Evolutionary conservation across 495 filamentous ascomycete genomes (phyloP).

Genomic region (Daldinia decipiens): DNA sequence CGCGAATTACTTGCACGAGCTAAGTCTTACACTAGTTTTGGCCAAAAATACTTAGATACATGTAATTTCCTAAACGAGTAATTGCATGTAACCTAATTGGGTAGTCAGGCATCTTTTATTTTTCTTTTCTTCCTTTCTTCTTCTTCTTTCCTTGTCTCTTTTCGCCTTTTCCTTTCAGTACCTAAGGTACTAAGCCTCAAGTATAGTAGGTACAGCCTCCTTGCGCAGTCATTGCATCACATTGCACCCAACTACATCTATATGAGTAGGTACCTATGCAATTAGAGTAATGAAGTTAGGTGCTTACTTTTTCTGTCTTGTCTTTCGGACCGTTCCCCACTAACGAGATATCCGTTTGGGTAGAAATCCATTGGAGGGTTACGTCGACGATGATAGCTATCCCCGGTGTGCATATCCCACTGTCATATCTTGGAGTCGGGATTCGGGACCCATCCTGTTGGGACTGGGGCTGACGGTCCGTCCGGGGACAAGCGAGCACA

Average conservation of each 20-base stretch:
- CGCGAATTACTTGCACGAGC: not conserved
- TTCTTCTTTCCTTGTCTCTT: not conserved
- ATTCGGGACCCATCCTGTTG: conserved; percentile 38
- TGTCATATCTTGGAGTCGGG: conserved; percentile 28
- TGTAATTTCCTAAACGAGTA: too few species aligned
- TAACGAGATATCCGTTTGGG: conserved; percentile 20
- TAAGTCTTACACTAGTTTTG: not conserved
- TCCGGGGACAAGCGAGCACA: conserved; percentile 31
- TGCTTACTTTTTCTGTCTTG: conserved; percentile 4
- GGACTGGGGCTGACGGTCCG: conserved; percentile 43
- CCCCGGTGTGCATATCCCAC: conserved; percentile 26
- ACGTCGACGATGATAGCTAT: conserved; percentile 25
- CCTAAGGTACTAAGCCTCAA: not conserved
- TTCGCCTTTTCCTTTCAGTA: not conserved
- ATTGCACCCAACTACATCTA: not conserved
- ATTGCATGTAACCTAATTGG: too few species aligned
- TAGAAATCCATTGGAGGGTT: conserved; percentile 20
- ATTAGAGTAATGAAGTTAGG: conserved; percentile 1
- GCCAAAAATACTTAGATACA: too few species aligned
- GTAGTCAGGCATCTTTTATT: not conserved
- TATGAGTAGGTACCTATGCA: not conserved
- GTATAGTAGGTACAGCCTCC: not conserved
- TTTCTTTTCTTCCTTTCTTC: not conserved
- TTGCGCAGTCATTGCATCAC: conserved; percentile 1
- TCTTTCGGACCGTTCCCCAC: conserved; percentile 30